phyloP scores from a whole-genome alignment of 495 filamentous ascomycete genomes.

The Trichoderma orchidacearum region DNA sequence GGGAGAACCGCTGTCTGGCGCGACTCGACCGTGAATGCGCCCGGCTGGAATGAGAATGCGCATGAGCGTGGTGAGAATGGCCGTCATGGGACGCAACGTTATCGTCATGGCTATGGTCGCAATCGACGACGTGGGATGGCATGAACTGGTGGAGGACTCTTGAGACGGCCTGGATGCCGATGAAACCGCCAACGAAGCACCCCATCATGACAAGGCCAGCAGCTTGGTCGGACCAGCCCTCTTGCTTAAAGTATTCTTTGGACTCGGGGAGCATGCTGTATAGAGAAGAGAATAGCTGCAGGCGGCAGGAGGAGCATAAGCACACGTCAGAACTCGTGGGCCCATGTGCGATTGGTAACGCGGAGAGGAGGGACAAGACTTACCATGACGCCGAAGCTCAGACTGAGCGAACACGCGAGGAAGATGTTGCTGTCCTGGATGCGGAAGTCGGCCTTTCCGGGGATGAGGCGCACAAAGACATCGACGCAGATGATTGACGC shows the following conservation, averaged over 20 bases:
- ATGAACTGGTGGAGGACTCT: constrained; percentile 68
- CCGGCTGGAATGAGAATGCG: constrained; percentile 2
- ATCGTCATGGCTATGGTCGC: constrained; percentile 66
- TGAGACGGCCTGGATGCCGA: constrained; percentile 73
- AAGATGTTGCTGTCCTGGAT: constrained; percentile 85
- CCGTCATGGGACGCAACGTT: constrained; percentile 11
- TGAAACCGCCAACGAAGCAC: constrained; percentile 68
- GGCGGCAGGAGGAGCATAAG: constrained; percentile 3
- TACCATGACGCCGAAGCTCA: constrained; percentile 98
- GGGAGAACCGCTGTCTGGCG: constrained; percentile 9
- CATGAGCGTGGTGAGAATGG: constrained; percentile 11
- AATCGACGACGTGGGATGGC: constrained; percentile 89
- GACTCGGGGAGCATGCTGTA: constrained; percentile 90
- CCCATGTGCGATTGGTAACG: neutral
- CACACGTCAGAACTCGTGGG: constrained; percentile 5
- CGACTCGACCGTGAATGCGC: constrained; percentile 6
- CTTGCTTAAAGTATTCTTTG: constrained; percentile 56
- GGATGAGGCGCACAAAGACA: constrained; percentile 54
- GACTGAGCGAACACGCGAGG: constrained; percentile 72
- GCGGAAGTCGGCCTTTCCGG: constrained; percentile 60
- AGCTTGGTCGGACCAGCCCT: constrained; percentile 45
- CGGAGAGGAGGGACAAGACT: constrained; percentile 9
- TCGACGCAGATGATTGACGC: constrained; percentile 82
- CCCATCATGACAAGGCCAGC: constrained; percentile 63
- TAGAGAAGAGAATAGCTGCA: constrained; percentile 79